Conservation (phyloP, 2,329 filamentous ascomycete genomes). For the Trichophyton schoenleinii region DNA sequence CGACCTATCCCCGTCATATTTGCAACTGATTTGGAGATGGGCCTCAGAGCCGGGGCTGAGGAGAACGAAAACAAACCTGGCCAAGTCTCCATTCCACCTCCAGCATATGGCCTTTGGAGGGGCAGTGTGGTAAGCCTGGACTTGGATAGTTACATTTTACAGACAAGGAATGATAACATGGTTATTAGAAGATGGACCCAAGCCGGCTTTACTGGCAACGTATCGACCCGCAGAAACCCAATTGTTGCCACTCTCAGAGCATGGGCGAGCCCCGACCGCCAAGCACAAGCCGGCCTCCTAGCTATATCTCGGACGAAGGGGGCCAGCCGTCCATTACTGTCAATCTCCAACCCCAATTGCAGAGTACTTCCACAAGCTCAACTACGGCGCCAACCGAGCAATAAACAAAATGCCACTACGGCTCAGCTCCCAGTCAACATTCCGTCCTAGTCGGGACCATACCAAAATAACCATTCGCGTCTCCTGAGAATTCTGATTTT, state of each 20-base stretch:
- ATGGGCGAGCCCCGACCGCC: conserved; percentile 15
- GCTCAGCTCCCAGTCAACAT: too few relatives aligned
- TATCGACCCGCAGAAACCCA: conserved; percentile 28
- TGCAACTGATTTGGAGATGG: conserved; percentile 59
- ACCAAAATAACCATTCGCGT: not conserved
- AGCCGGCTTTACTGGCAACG: conserved; percentile 71
- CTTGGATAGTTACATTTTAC: not conserved
- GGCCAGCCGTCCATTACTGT: not conserved
- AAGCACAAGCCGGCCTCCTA: conserved; percentile 50
- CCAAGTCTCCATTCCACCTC: conserved; percentile 47
- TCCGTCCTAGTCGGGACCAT: too few relatives aligned
- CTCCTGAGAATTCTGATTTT: too few relatives aligned
- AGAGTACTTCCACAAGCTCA: not conserved
- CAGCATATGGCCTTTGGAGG: conserved; percentile 76
- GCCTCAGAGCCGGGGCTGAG: conserved; percentile 29
- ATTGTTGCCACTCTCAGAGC: not conserved
- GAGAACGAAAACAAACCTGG: conserved; percentile 38
- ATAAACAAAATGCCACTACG: too few relatives aligned
- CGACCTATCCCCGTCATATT: conserved; percentile 66
- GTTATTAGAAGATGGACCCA: conserved; percentile 56
- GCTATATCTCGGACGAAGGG: conserved; percentile 37
- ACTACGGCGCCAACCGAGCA: not conserved
- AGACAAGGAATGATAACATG: not conserved
- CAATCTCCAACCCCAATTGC: not conserved
- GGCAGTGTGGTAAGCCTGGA: conserved; percentile 58